Conservation (phyloP, 2,329 filamentous ascomycete species). For the Aureobasidium lini region DNA sequence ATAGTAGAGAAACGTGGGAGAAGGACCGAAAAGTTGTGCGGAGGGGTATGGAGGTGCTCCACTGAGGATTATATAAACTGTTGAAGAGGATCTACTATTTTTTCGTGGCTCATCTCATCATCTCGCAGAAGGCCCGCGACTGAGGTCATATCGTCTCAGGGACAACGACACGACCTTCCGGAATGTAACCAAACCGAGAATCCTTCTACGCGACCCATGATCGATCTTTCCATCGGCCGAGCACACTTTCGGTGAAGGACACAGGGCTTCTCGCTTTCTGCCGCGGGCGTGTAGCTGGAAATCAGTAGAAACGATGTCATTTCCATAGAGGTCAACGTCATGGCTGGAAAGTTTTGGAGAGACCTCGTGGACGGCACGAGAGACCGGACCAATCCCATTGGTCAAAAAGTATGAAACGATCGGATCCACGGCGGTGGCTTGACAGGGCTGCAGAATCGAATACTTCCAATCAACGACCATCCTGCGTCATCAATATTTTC, state of each 20-base stretch:
- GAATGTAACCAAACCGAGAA: constrained; percentile 1
- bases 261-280: background rate
- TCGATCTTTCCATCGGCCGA: background rate
- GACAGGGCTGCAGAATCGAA: background rate
- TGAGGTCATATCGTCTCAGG: constrained; percentile 9
- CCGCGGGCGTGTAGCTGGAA: background rate
- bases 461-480: background rate
- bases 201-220: background rate
- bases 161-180: background rate
- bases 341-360: background rate
- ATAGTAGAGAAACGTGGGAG: constrained; percentile 5
- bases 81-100: background rate
- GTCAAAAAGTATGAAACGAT: background rate
- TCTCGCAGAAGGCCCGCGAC: background rate
- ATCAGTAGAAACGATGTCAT: background rate
- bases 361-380: background rate
- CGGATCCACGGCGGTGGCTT: constrained; percentile 9
- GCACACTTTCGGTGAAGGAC: background rate
- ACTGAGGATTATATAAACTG: background rate
- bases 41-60: background rate
- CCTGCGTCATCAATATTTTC: background rate
- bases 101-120: background rate
- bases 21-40: constrained; percentile 12
- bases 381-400: background rate
- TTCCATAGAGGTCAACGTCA: background rate